Conservation (phyloP, 495 filamentous ascomycete species). For the Penicillium odoratum region DNA sequence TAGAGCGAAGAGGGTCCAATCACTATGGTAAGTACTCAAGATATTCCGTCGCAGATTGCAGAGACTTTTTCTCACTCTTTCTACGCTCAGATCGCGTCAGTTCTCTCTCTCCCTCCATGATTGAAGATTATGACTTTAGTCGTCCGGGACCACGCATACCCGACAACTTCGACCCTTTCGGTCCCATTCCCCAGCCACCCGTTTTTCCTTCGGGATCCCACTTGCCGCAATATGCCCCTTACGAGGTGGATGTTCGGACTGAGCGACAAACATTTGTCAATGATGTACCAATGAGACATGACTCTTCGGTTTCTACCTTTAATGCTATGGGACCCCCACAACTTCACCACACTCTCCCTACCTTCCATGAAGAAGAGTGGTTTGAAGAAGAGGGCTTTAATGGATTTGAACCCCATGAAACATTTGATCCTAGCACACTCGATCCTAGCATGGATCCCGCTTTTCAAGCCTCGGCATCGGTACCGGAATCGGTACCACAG, state of each 20-base stretch:
- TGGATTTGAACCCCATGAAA: conserved; percentile 29
- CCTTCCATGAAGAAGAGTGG: conserved; percentile 74
- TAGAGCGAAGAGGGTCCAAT: conserved; percentile 64
- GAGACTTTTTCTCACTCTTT: background rate
- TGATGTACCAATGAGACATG: conserved; percentile 76
- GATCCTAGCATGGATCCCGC: conserved; percentile 13
- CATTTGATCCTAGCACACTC: too few relatives aligned
- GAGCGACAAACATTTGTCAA: conserved; percentile 94
- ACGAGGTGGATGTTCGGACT: conserved; percentile 94
- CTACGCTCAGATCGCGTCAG: background rate
- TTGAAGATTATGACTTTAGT: conserved; percentile 71
- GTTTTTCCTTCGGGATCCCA: background rate
- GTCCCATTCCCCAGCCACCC: background rate
- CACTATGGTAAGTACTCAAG: background rate
- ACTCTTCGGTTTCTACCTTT: conserved; percentile 85
- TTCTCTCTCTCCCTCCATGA: conserved; percentile 34
- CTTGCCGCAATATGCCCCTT: conserved; percentile 56
- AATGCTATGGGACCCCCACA: conserved; percentile 81
- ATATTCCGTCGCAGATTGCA: background rate
- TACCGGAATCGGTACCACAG: too few relatives aligned
- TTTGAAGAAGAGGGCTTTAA: conserved; percentile 70
- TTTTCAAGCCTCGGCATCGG: conserved; percentile 7
- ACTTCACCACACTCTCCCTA: conserved; percentile 60
- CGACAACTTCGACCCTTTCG: background rate
- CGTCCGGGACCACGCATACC: conserved; percentile 47